phyloP scores from a whole-genome alignment of 2,329 filamentous ascomycete genomes.

The Ceratocystiopsis sp. region DNA sequence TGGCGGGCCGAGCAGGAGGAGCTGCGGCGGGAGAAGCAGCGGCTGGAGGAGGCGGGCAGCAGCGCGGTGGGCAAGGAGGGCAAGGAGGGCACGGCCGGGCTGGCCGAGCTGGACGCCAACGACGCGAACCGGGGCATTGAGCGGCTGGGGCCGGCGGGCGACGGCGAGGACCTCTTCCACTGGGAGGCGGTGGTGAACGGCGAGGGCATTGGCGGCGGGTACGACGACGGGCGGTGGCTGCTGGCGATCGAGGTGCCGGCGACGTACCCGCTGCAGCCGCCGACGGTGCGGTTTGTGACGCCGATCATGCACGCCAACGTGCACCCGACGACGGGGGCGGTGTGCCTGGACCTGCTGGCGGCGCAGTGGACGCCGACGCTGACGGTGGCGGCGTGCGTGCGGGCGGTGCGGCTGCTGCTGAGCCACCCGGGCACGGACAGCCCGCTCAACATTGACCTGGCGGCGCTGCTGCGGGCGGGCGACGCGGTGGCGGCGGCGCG shows the following conservation, averaged over 20 bases:
- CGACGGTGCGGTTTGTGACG: slow-evolving; percentile 66
- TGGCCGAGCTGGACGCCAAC: slow-evolving; percentile 2
- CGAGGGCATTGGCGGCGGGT: slow-evolving; percentile 35
- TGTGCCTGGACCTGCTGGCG: slow-evolving; percentile 77
- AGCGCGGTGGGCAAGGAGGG: neutral
- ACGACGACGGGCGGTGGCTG: slow-evolving; percentile 62
- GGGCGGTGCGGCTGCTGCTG: slow-evolving; percentile 54
- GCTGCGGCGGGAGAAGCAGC: neutral
- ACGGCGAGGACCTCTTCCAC: slow-evolving; percentile 35
- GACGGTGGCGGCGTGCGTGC: slow-evolving; percentile 57
- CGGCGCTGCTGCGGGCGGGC: slow-evolving; percentile 49
- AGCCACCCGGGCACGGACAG: slow-evolving; percentile 52
- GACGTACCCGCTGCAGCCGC: slow-evolving; percentile 64
- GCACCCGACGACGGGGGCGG: slow-evolving; percentile 57
- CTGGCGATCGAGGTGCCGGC: slow-evolving; percentile 60
- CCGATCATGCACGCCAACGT: slow-evolving; percentile 74
- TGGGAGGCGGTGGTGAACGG: slow-evolving; percentile 47
- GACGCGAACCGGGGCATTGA: slow-evolving; percentile 29
- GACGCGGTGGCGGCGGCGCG: slow-evolving; percentile 51
- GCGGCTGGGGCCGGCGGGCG: slow-evolving; percentile 33
- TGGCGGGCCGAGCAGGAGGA: slow-evolving; percentile 31
- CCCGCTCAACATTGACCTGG: slow-evolving; percentile 65
- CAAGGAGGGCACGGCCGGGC: neutral
- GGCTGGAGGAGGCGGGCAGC: neutral
- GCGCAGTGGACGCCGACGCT: slow-evolving; percentile 75